Percentiles rank a stretch among this genome's conserved stretches.
Conservation (phyloP, 2,329 filamentous ascomycete genomes). For the Exophiala viscosa region DNA sequence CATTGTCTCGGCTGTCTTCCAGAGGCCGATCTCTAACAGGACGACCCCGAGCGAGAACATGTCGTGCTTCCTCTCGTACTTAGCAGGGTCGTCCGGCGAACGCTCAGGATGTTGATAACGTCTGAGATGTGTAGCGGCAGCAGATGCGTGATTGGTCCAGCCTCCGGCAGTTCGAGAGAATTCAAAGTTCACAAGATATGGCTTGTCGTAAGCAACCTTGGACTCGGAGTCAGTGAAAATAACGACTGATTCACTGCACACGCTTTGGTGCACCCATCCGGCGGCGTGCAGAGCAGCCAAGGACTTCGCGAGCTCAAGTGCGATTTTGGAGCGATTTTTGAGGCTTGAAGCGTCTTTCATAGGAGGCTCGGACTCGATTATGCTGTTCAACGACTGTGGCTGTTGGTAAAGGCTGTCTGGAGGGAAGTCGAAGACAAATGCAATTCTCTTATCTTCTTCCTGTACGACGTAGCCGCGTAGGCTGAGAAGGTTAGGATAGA, state of each 20-base stretch:
- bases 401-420: no score
- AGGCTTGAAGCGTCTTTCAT: no score
- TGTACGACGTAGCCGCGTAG: no score
- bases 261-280: background rate
- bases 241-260: background rate
- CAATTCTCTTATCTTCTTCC: no score
- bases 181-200: background rate
- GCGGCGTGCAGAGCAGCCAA: background rate
- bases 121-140: background rate
- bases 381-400: no score
- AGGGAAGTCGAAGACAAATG: no score
- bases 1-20: background rate
- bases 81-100: background rate
- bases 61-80: slow-evolving; percentile 31
- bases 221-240: background rate
- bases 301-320: no score
- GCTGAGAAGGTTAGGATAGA: no score
- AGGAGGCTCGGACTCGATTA: no score
- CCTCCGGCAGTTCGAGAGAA: background rate
- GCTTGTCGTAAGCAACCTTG: background rate
- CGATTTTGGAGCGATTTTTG: no score
- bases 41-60: slow-evolving; percentile 40
- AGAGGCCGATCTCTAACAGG: slow-evolving; percentile 34
- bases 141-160: background rate
- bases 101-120: background rate